Base-by-base conservation (phyloP, 148 eudicot species). In the Amaranthus cruentus region DNA sequence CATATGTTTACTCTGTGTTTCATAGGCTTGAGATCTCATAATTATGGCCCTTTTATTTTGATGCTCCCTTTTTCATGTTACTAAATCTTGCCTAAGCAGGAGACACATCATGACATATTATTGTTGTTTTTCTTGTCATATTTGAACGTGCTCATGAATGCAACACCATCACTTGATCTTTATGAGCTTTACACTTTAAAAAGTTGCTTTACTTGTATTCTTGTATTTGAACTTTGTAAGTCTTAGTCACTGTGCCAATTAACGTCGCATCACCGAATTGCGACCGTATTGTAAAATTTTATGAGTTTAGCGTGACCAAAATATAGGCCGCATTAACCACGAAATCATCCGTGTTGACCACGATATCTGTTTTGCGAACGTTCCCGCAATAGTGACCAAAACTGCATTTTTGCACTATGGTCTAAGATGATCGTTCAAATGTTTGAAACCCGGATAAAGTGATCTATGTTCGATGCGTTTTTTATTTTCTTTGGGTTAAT, bases 21-120 rank as follows among this genome's bases (percentile, higher is more conserved):
- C 52, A 14, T 42, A 62, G 18, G 57, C 66, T 74, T 51, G 38
- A 75, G 47, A 48, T 42, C 1, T 50, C n/a, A 50, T 67, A 67
- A 67, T 50, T 43, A 67, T 67, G 70, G 51, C 7, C 70, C 70
- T 7, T 51, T 15, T 55, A n/a, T 70, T 47, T 60, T 48, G 65
- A 47, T 59, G 46, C 51, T 50, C 56, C 70, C 28, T 67, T 47
- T 9, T 50, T 67, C 70, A 49, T 67, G 56, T 67, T 11, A 7
- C 38, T 28, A 28, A 28, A 28, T 28, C 38, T 28, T 28, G 38
- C 38, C 38, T 28, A 28, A 28, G 1, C 38, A 28, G 38, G 38
- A 28, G 38, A 28, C 38, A 28, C 38, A 28, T 28, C 38, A 28
- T 28, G 38, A 28, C 38, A 28, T 28, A 28, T 28, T 28, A 28